Conservation (phyloP, 768 basidiomycete genomes). For the Phallus indusiatus region DNA sequence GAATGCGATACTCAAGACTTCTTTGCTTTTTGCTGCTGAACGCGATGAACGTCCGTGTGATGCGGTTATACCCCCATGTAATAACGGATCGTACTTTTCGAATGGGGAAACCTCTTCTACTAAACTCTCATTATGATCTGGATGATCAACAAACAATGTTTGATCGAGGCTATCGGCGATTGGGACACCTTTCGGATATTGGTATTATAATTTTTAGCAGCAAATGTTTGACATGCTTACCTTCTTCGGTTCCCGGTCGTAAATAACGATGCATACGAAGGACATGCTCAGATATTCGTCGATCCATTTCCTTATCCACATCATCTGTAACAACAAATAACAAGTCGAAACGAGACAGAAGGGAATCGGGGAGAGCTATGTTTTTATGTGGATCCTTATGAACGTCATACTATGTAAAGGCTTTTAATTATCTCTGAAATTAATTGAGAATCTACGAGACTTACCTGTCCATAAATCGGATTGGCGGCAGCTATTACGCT, state of each 20-base stretch:
- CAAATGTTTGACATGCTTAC: constrained; percentile 27
- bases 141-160: constrained; percentile 79
- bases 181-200: constrained; percentile 35
- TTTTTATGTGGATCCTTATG: constrained; percentile 99
- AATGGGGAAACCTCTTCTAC: constrained; percentile 64
- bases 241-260: constrained; percentile 93
- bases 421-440: constrained; percentile 8
- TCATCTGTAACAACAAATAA: constrained; percentile 98
- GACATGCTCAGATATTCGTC: constrained; percentile 94
- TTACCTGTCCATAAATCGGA: constrained; percentile 93
- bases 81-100: constrained; percentile 92
- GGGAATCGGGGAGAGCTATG: constrained; percentile 94
- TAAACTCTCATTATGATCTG: constrained; percentile 37
- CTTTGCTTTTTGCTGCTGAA: constrained; percentile 45
- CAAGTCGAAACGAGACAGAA: constrained; percentile 96
- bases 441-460: constrained; percentile 13
- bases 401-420: constrained; percentile 76
- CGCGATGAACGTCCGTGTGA: constrained; percentile 40
- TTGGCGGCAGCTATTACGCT: constrained; percentile 98
- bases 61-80: constrained; percentile 73
- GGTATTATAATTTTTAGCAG: not conserved
- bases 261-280: constrained; percentile 95
- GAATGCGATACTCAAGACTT: constrained; percentile 87
- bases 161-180: constrained; percentile 81
- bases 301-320: constrained; percentile 89